A percentile compares a stretch with the other conserved stretches of the same genome.
Evolutionary conservation across 306 rosid genomes (phyloP).

Genomic region (Gillenia trifoliata): DNA sequence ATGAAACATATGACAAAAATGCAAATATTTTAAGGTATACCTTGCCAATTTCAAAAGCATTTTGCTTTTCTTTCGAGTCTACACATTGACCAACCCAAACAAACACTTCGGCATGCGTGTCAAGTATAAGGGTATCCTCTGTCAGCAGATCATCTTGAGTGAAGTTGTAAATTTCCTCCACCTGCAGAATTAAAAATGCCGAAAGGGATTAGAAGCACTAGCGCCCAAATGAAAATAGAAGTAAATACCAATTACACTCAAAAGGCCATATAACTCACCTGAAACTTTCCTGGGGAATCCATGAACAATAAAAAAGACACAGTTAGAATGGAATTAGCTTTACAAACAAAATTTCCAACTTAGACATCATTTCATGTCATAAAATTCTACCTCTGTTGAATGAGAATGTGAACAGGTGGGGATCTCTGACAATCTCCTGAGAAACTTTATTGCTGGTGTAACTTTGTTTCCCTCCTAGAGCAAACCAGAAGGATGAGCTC

Average conservation of each 20-base stretch:
- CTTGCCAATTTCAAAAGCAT: conserved; percentile 77
- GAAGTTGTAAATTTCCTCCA: conserved; percentile 85
- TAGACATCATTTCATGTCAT: conserved; percentile 11
- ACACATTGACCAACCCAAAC: conserved; percentile 94
- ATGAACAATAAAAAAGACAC: conserved; percentile 23
- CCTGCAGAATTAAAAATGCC: conserved; percentile 41
- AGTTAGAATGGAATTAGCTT: conserved; percentile 39
- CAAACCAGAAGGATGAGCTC: conserved; percentile 93
- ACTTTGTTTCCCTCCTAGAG: conserved; percentile 92
- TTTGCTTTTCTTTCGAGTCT: conserved; percentile 85
- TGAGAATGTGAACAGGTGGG: conserved; percentile 80
- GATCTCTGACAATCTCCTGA: conserved; percentile 70
- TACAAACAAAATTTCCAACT: conserved; percentile 11
- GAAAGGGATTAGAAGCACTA: conserved; percentile 23
- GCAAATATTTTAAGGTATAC: conserved; percentile 35
- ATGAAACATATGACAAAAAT: conserved; percentile 5
- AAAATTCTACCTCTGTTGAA: conserved; percentile 61
- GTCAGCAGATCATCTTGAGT: conserved; percentile 93
- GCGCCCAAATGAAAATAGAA: conserved; percentile 4
- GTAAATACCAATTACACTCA: conserved; percentile 6
- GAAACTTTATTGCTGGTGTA: conserved; percentile 62
- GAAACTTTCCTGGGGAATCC: conserved; percentile 71
- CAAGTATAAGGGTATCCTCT: conserved; percentile 88
- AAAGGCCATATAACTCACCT: conserved; percentile 54
- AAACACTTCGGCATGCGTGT: conserved; percentile 96